Conservation (phyloP, 805 yeast genomes). For the Brettanomyces bruxellensis region DNA sequence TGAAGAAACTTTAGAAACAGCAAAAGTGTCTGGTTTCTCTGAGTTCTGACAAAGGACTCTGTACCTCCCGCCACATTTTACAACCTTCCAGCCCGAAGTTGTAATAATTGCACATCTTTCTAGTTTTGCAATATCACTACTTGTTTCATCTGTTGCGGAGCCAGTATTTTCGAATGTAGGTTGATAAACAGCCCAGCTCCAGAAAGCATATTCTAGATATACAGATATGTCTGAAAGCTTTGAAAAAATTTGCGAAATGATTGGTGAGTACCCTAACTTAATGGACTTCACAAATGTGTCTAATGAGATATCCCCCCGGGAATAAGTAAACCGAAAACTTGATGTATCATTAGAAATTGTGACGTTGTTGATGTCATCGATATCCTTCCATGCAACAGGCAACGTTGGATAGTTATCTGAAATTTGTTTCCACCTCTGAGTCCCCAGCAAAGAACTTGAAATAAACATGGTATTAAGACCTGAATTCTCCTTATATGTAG, state of each 20-base stretch:
- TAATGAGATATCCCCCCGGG: conserved; percentile 28
- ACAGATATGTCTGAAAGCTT: conserved; percentile 21
- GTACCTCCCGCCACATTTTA: conserved; percentile 51
- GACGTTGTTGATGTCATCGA: not conserved
- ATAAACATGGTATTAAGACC: conserved; percentile 4
- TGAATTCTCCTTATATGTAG: conserved; percentile 21
- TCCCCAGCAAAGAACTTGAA: not conserved
- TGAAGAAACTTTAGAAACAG: conserved; percentile 22
- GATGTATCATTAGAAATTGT: conserved; percentile 1
- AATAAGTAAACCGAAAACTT: conserved; percentile 18
- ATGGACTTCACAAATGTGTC: conserved; percentile 30
- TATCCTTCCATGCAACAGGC: not conserved
- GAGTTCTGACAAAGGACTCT: conserved; percentile 48
- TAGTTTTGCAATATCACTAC: conserved; percentile 3
- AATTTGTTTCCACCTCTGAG: not conserved
- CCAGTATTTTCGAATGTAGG: conserved; percentile 28
- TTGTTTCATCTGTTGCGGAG: not conserved
- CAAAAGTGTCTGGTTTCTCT: conserved; percentile 35
- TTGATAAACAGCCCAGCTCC: conserved; percentile 70
- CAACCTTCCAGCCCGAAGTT: conserved; percentile 52
- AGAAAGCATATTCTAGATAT: conserved; percentile 31
- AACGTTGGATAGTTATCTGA: not conserved
- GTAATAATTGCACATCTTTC: conserved; percentile 33
- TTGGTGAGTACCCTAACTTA: conserved; percentile 58
- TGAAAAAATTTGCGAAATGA: conserved; percentile 34